Percentiles rank a stretch among this genome's conserved stretches.
Evolutionary conservation across 768 basidiomycete species (phyloP).

Genomic region (Pleurotus platypus): DNA sequence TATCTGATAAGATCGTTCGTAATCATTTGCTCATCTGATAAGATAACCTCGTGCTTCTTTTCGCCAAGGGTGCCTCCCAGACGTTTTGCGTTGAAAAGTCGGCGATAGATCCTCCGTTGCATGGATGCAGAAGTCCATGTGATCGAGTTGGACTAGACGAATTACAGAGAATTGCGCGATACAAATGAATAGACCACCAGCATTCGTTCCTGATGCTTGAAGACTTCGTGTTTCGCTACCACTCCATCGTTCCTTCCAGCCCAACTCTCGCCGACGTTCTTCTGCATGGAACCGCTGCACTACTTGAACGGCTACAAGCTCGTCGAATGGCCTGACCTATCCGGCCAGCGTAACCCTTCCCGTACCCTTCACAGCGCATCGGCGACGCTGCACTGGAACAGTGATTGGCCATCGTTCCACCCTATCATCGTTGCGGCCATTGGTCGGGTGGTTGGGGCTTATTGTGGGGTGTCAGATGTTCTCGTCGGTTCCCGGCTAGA

Average conservation of each 20-base stretch:
- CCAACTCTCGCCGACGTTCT: too few species aligned
- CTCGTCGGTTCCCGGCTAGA: conserved; percentile 20
- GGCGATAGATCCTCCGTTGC: too few species aligned
- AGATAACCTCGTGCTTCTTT: conserved; percentile 3
- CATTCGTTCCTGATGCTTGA: too few species aligned
- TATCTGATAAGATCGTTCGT: conserved; percentile 5
- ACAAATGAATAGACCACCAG: not conserved
- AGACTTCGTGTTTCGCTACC: too few species aligned
- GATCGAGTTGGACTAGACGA: not conserved
- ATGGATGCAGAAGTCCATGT: not conserved
- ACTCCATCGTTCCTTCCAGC: too few species aligned
- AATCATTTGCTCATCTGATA: conserved; percentile 5
- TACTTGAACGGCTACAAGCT: conserved; percentile 24
- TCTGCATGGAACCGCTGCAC: not conserved
- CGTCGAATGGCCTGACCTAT: conserved; percentile 28
- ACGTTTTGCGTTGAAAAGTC: too few species aligned
- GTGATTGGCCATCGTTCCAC: not conserved
- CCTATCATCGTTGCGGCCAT: conserved; percentile 18
- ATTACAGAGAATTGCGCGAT: not conserved
- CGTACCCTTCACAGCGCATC: not conserved
- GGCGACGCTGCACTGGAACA: not conserved
- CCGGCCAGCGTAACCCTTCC: conserved; percentile 19
- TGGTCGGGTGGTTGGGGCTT: conserved; percentile 23
- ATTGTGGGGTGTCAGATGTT: conserved; percentile 26
- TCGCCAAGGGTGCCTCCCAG: not conserved